Conservation (phyloP, 2,329 filamentous ascomycete species). For the Talaromyces verruculosus region DNA sequence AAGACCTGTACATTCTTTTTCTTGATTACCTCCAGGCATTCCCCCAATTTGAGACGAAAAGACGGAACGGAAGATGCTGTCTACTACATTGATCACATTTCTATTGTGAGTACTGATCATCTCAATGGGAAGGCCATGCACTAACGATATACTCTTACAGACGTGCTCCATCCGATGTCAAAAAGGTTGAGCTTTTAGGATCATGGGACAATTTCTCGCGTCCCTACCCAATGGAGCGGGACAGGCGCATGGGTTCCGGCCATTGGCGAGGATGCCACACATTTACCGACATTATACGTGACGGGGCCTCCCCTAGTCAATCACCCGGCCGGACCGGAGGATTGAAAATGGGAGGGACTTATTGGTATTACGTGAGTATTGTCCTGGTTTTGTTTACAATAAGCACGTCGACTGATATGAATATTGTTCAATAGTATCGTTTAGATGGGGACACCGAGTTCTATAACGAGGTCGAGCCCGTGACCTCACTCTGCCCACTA, state of each 20-base stretch:
- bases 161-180: constrained; percentile 40
- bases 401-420: neutral
- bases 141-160: constrained; percentile 23
- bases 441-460: constrained; percentile 75
- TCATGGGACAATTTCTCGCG: constrained; percentile 94
- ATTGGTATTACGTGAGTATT: constrained; percentile 86
- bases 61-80: constrained; percentile 18
- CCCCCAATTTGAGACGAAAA: neutral
- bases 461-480: constrained; percentile 69
- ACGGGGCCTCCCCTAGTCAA: constrained; percentile 61
- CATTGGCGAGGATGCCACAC: constrained; percentile 86
- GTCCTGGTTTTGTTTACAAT: neutral
- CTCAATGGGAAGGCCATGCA: neutral
- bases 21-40: neutral
- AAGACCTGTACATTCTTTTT: constrained; percentile 1
- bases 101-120: constrained; percentile 23
- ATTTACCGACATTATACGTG: constrained; percentile 81
- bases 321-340: constrained; percentile 68
- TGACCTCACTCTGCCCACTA: constrained; percentile 77
- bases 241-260: constrained; percentile 68
- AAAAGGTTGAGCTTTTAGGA: constrained; percentile 75
- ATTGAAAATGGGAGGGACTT: constrained; percentile 86
- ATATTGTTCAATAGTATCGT: constrained; percentile 64
- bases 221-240: constrained; percentile 77
- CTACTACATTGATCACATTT: constrained; percentile 25